These are phyloP conservation scores for Coniosporium apollinis DNA, from an alignment of 495 filamentous ascomycete species.

Conservation along the genomic window DNA sequence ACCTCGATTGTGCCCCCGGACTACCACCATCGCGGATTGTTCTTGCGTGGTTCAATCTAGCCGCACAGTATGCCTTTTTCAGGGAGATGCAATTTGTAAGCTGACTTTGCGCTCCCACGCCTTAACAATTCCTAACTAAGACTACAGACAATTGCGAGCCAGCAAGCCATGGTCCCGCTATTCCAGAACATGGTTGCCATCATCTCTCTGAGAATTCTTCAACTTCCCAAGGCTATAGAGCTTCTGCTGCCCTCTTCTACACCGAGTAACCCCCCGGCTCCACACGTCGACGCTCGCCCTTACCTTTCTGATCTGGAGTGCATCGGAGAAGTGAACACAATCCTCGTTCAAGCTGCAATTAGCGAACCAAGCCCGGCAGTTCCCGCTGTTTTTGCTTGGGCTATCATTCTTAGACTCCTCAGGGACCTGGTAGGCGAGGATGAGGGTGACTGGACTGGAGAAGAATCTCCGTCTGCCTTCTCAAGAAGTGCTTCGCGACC, in stretches of 20 bases:
- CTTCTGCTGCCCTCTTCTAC: no score
- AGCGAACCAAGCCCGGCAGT: conserved; percentile 33
- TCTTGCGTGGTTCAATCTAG: conserved; percentile 56
- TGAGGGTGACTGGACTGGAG: no score
- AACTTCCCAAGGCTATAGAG: conserved; percentile 33
- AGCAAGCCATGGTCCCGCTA: conserved; percentile 38
- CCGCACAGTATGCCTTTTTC: conserved; percentile 47
- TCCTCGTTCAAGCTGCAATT: conserved; percentile 35
- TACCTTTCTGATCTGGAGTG: conserved; percentile 48
- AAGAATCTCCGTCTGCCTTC: no score
- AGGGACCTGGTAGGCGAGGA: no score
- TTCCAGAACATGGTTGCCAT: conserved; percentile 52
- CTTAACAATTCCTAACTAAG: no score
- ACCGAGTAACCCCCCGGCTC: conserved; percentile 26
- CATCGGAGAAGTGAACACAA: conserved; percentile 46
- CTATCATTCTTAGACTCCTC: conserved; percentile 48
- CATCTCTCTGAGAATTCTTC: conserved; percentile 57
- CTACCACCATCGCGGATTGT: conserved; percentile 42
- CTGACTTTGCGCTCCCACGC: no score
- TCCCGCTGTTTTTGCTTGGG: conserved; percentile 62
- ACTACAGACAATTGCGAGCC: conserved; percentile 18
- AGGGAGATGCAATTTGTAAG: conserved; percentile 19
- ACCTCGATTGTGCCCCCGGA: conserved; percentile 38
- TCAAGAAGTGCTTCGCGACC: no score
- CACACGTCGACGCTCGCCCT: conserved; percentile 24